Percentiles rank a stretch among this genome's conserved stretches.
These are phyloP conservation scores for Priceomyces medius DNA, from an alignment of 805 yeast genomes.

Conservation along the genomic window DNA sequence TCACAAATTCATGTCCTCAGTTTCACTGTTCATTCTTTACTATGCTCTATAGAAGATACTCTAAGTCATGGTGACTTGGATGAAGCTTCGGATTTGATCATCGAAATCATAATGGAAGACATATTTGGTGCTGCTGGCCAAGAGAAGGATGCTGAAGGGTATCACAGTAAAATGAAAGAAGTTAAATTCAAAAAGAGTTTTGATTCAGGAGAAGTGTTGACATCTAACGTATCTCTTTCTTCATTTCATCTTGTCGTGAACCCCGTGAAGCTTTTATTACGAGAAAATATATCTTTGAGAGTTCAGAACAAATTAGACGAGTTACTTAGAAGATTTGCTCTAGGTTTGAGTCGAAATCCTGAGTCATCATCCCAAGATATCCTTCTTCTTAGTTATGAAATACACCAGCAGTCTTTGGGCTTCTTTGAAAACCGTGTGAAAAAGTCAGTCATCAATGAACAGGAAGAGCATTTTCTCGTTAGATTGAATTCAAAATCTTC, in stretches of 20 bases:
- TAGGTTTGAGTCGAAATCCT: constrained; percentile 75
- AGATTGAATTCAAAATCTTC: constrained; percentile 60
- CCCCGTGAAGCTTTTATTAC: constrained; percentile 64
- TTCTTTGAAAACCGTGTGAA: constrained; percentile 10
- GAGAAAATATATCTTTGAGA: constrained; percentile 64
- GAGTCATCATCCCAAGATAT: constrained; percentile 58
- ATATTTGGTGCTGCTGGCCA: constrained; percentile 88
- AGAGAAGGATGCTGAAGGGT: constrained; percentile 94
- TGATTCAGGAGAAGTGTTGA: constrained; percentile 79
- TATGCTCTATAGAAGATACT: constrained; percentile 49
- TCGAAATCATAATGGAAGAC: constrained; percentile 84
- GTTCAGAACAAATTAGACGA: constrained; percentile 77
- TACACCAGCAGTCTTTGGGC: constrained; percentile 52
- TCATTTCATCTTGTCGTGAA: constrained; percentile 56
- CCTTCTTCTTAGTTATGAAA: constrained; percentile 69
- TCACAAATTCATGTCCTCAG: constrained; percentile 93
- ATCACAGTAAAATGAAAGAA: constrained; percentile 81
- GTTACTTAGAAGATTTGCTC: constrained; percentile 67
- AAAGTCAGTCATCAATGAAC: constrained; percentile 11
- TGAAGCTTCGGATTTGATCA: constrained; percentile 56
- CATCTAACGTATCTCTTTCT: constrained; percentile 59
- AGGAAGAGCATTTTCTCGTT: constrained; percentile 71
- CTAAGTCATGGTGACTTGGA: constrained; percentile 74
- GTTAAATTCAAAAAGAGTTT: constrained; percentile 85
- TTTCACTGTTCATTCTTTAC: constrained; percentile 74